A percentile compares a stretch with the other conserved stretches of the same genome.
Conservation (phyloP, 495 filamentous ascomycete species). For the Viridothelium virens region DNA sequence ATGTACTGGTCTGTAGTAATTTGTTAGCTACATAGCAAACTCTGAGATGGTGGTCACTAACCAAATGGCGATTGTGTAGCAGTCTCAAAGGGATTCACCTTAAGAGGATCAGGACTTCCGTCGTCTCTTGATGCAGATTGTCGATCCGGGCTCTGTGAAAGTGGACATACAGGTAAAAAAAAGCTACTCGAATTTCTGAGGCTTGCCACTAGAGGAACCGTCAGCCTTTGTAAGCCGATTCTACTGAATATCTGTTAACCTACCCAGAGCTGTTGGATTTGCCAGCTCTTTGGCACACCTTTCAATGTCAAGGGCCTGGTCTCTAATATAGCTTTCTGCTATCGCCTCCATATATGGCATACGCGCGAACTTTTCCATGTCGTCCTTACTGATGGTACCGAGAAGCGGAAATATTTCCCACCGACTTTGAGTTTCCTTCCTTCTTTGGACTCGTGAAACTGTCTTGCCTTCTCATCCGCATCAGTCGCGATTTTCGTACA, state of each 20-base stretch:
- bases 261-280: not conserved
- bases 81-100: not conserved
- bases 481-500: not conserved
- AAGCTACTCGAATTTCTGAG: not conserved
- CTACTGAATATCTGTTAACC: not conserved
- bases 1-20: not conserved
- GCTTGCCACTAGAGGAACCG: not conserved
- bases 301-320: conserved; percentile 1
- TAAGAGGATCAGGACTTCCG: not conserved
- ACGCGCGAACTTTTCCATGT: conserved; percentile 2
- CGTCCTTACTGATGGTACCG: not conserved
- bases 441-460: conserved; percentile 4
- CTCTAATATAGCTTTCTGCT: not conserved
- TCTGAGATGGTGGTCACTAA: not conserved
- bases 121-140: not conserved
- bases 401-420: conserved; percentile 1
- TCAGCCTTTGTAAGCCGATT: not conserved
- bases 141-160: not conserved
- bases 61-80: not conserved
- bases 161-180: not conserved
- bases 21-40: not conserved
- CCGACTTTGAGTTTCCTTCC: not conserved
- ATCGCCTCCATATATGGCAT: conserved; percentile 7
- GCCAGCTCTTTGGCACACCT: not conserved
- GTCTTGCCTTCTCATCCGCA: conserved; percentile 1